phyloP scores from a whole-genome alignment of 495 filamentous ascomycete genomes.

The Halenospora varia region DNA sequence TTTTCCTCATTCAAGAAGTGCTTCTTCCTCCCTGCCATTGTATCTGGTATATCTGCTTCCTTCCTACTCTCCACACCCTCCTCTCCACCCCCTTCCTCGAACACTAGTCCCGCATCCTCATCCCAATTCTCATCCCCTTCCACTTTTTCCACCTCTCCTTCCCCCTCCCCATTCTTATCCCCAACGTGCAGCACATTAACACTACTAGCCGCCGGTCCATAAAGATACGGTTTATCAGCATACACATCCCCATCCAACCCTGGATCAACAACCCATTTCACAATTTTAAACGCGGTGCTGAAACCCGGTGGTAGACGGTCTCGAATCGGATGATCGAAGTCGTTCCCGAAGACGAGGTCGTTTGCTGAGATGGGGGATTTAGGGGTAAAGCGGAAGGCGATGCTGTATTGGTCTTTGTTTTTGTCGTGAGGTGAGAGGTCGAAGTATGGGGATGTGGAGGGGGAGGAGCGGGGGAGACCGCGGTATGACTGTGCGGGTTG shows the following conservation, averaged over 20 bases:
- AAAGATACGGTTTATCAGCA: constrained; percentile 79
- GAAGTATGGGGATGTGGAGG: constrained; percentile 70
- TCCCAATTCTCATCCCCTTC: constrained; percentile 30
- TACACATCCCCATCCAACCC: constrained; percentile 84
- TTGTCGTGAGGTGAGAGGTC: constrained; percentile 53
- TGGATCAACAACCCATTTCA: constrained; percentile 84
- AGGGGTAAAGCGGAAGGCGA: constrained; percentile 70
- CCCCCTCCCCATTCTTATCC: constrained; percentile 13
- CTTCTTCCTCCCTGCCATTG: constrained; percentile 53
- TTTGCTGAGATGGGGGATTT: constrained; percentile 59
- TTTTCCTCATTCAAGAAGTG: constrained; percentile 53
- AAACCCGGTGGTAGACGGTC: constrained; percentile 86
- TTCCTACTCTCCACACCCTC: constrained; percentile 47
- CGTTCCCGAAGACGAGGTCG: constrained; percentile 85
- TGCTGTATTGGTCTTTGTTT: constrained; percentile 71
- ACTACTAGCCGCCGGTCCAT: constrained; percentile 67
- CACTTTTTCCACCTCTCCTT: constrained; percentile 16
- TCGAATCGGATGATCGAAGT: constrained; percentile 84
- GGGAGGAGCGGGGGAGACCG: constrained; percentile 56
- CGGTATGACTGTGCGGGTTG: constrained; percentile 29
- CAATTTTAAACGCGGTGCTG: constrained; percentile 70
- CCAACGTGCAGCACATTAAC: constrained; percentile 72
- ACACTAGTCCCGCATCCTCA: constrained; percentile 43
- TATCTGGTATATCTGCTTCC: constrained; percentile 45
- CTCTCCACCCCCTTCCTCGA: constrained; percentile 68